Evolutionary conservation across 306 rosid genomes (phyloP).

Genomic region (Vachellia pachyceras): DNA sequence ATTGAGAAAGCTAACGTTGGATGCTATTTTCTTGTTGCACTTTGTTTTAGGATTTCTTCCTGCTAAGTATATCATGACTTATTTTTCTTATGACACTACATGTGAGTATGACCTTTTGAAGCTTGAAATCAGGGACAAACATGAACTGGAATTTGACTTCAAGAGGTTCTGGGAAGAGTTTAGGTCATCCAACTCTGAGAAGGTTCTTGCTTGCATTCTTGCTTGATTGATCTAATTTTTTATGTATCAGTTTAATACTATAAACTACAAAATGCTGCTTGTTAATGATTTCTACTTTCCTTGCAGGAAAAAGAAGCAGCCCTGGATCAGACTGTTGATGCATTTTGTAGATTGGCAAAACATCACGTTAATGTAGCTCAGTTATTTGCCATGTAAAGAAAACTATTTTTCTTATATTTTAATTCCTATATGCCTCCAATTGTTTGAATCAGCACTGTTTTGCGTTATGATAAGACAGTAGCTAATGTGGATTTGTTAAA

Average conservation of each 20-base stretch:
- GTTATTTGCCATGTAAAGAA: conserved; percentile 85
- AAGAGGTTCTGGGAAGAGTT: conserved; percentile 99
- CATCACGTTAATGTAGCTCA: conserved; percentile 88
- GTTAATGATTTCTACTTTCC: conserved; percentile 40
- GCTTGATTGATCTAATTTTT: conserved; percentile 30
- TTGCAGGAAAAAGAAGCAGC: conserved; percentile 99
- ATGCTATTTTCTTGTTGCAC: conserved; percentile 19
- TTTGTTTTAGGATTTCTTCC: not conserved
- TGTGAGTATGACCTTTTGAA: conserved; percentile 40
- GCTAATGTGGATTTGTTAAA: not conserved
- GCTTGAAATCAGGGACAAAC: conserved; percentile 76
- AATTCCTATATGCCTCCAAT: conserved; percentile 35
- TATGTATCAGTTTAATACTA: conserved; percentile 22
- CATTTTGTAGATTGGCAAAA: conserved; percentile 98
- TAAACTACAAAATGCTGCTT: conserved; percentile 30
- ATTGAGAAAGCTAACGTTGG: not conserved
- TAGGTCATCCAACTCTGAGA: conserved; percentile 97
- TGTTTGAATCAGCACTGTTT: conserved; percentile 32
- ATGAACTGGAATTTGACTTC: conserved; percentile 99
- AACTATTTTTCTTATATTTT: conserved; percentile 40
- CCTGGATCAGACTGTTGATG: conserved; percentile 88
- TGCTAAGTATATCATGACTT: conserved; percentile 6
- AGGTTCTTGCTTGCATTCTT: no score
- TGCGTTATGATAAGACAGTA: conserved; percentile 17
- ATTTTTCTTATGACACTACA: conserved; percentile 32